Evolutionary conservation across 768 basidiomycete species (phyloP).

Genomic region (Psilocybe cubensis): DNA sequence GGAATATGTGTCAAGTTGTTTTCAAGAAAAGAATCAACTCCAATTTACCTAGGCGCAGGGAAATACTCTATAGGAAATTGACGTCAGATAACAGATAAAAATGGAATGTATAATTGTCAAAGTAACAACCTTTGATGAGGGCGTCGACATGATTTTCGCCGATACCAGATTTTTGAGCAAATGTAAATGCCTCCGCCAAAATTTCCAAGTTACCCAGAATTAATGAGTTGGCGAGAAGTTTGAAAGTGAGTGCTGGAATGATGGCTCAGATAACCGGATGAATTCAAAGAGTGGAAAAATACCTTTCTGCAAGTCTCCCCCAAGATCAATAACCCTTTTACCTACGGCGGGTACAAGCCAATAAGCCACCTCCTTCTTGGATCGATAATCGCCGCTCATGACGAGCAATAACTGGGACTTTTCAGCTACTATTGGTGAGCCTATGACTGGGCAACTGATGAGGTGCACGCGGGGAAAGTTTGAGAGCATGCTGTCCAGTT

Average conservation of each 20-base stretch:
- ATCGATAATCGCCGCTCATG: constrained; percentile 80
- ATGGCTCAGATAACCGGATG: background rate
- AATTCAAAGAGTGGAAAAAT: background rate
- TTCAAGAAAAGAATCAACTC: background rate
- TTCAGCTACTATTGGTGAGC: constrained; percentile 68
- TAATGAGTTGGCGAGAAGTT: constrained; percentile 81
- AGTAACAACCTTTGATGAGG: constrained; percentile 56
- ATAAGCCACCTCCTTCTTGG: constrained; percentile 80
- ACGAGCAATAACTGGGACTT: constrained; percentile 68
- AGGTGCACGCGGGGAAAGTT: constrained; percentile 60
- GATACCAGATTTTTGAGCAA: constrained; percentile 85
- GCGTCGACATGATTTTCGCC: constrained; percentile 58
- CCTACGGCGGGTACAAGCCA: constrained; percentile 82
- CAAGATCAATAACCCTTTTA: constrained; percentile 78
- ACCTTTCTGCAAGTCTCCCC: constrained; percentile 87
- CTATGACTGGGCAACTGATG: constrained; percentile 80
- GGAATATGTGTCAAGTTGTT: background rate
- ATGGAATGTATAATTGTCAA: background rate
- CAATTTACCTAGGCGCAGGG: constrained; percentile 59
- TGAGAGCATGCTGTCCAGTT: constrained; percentile 72
- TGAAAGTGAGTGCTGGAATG: constrained; percentile 64
- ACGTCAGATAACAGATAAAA: background rate
- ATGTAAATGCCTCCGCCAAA: constrained; percentile 81
- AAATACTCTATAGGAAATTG: constrained; percentile 54
- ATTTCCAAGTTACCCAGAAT: constrained; percentile 80